Evolutionary conservation across 2,329 filamentous ascomycete genomes (phyloP), one percentile per base, ranked within the genome.

Genomic region (Akanthomyces muscarius): DNA sequence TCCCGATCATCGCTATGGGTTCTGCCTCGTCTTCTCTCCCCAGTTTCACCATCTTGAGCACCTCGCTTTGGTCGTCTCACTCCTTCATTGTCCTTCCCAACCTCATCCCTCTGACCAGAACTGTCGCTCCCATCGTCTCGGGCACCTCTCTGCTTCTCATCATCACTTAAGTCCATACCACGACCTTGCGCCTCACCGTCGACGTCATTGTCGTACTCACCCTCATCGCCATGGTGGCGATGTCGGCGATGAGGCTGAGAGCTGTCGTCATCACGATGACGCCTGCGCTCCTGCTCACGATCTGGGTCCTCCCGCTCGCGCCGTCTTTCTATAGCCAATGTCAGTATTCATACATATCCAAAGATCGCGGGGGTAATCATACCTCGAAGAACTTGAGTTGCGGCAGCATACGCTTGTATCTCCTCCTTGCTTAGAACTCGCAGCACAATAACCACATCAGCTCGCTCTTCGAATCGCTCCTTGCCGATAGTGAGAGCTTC

Each of bases 381-480:
- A 91, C 89, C 90, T 85, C 92, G 85, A 65, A 97, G 85, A 71
- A 91, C 86, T 67, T 88, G 86, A 11, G 94, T 97, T 55, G 89
- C 89, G 66, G 88, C 84, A 14, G 92, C 92, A 72, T 96, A 92
- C 41, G 86, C 88, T 75, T 96, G 89, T 62, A 98, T 96, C 71
- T 98, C 92, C 68, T 96, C 91, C 75, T 90, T 91, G 54, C 86
- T 90, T 72, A 98, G 75, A 8, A 97, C 94, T 62, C 93, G 83
- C 62, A 98, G 81, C 2, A 97, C 92, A 73, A 97, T 97, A 64
- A 98, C 92, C 74, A 92, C 96, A 71, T 97, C 92, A 64, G 92
- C 86, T n/a, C 92, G 86, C 69, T 96, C 90, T 75, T 98, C 94
- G 68, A 90, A 98, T 36, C 94, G 84, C 77, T 97, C 93, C 69